phyloP scores from a whole-genome alignment of 306 rosid genomes.

The Cucurbita ficifolia region DNA sequence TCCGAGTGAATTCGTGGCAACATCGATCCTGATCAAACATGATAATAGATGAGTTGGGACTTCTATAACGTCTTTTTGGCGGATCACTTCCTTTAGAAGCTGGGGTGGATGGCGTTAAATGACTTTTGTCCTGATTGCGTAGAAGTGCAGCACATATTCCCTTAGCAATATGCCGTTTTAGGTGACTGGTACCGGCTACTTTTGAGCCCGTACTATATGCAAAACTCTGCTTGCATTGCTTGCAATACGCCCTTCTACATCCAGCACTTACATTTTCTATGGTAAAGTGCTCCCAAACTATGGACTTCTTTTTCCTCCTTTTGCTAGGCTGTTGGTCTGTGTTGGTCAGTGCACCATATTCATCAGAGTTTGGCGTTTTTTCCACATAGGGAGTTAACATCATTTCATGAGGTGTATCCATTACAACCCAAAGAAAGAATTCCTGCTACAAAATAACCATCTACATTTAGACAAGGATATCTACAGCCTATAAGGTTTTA shows the following conservation, averaged over 20 bases:
- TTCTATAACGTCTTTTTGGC: conserved; percentile 63
- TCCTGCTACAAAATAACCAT: background rate
- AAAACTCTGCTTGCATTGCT: conserved; percentile 82
- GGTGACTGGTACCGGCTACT: conserved; percentile 97
- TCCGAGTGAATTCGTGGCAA: conserved; percentile 78
- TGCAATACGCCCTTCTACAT: conserved; percentile 84
- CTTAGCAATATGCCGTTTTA: conserved; percentile 83
- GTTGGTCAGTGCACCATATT: conserved; percentile 7
- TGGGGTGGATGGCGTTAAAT: conserved; percentile 43
- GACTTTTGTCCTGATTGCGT: conserved; percentile 50
- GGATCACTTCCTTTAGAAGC: conserved; percentile 27
- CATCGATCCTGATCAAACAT: conserved; percentile 62
- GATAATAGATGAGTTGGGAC: conserved; percentile 38
- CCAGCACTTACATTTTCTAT: conserved; percentile 71
- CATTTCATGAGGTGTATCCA: conserved; percentile 3
- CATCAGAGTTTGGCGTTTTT: conserved; percentile 1
- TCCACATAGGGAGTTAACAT: conserved; percentile 19
- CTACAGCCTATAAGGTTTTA: background rate
- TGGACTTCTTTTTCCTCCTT: conserved; percentile 77
- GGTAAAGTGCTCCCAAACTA: conserved; percentile 96
- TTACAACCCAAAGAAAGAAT: background rate
- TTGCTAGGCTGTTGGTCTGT: conserved; percentile 64
- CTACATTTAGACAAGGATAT: background rate
- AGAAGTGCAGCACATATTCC: conserved; percentile 75
- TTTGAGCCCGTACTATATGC: conserved; percentile 89